These are phyloP conservation scores for Fraxinus latifolia DNA, from an alignment of 305 asterid species.

Conservation along the genomic window DNA sequence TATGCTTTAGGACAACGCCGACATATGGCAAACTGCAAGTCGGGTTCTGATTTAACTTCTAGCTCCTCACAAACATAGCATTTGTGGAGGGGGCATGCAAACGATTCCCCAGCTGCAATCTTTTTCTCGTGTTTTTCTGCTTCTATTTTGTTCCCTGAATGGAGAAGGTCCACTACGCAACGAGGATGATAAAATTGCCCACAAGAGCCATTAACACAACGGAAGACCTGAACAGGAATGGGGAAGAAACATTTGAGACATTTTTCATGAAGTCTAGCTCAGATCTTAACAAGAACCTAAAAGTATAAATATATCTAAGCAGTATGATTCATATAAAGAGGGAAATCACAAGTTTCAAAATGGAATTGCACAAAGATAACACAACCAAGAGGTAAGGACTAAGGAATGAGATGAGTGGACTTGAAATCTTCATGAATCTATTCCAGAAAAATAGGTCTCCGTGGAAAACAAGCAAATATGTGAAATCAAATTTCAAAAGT, in stretches of 20 bases:
- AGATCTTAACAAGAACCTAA: neutral
- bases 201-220: conserved; percentile 72
- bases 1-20: conserved; percentile 95
- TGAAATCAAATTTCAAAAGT: neutral
- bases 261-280: neutral
- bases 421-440: neutral
- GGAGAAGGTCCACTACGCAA: conserved; percentile 66
- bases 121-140: conserved; percentile 40
- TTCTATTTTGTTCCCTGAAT: conserved; percentile 44
- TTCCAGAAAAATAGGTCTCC: neutral
- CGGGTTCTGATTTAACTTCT: conserved; percentile 51
- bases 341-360: neutral
- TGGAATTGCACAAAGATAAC: neutral
- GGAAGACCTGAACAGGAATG: conserved; percentile 52
- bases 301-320: neutral
- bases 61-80: conserved; percentile 61
- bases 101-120: conserved; percentile 61
- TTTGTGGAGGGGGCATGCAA: conserved; percentile 72
- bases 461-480: neutral
- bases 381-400: neutral
- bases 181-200: conserved; percentile 73
- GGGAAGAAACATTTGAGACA: neutral
- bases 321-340: neutral
- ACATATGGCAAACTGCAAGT: conserved; percentile 83
- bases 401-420: neutral